Base-by-base conservation (phyloP, 2,329 filamentous ascomycete genomes). In the Sporothrix brasiliensis region DNA sequence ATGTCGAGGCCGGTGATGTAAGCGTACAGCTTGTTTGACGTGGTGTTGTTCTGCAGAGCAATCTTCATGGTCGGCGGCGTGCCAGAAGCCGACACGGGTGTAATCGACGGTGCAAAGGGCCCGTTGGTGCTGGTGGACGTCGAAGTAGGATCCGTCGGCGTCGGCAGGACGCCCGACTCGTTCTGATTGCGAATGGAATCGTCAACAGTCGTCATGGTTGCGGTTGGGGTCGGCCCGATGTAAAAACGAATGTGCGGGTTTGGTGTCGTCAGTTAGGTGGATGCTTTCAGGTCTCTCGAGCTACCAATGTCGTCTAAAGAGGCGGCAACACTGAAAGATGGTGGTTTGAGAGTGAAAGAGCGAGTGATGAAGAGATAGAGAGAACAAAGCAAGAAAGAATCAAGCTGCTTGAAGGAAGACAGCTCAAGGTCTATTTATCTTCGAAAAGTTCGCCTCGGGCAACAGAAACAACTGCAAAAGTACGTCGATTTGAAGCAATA, bases 1-100 rank as follows among this genome's bases (percentile, higher is more conserved):
- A 89, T 76, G 44, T 88, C 87, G 21, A 83, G 82, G 24, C 91
- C 91, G 1, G 89, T 93, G 76, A 95, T 85, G 77, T 92, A 91
- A 24, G 88, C 91, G 75, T 87, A 92, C 56, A 88, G 85, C 47
- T 79, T 85, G 68, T 81, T 79, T 1, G 89, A 89, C 41, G 80
- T 80, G 1, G 89, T 91, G 74, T 87, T 86, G 80, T 93, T 93
- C 75, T 85, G 82, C 24, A 93, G 79, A 13, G 86, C 84, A 71
- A 93, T 84, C 67, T 86, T 82, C 60, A 92, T 80, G 10, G 85
- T 88, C 16, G 72, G 19, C 2, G 73, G 72, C 21, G 73, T 74
- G 41, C 56, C 47, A 53, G 39, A 66, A 16, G 63, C 27, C 16
- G 47, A 39, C 49, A 27, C 39, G 34, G 30, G 34, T 1, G 11